phyloP scores from a whole-genome alignment of 805 yeast species.

The Clavispora vitiphila region DNA sequence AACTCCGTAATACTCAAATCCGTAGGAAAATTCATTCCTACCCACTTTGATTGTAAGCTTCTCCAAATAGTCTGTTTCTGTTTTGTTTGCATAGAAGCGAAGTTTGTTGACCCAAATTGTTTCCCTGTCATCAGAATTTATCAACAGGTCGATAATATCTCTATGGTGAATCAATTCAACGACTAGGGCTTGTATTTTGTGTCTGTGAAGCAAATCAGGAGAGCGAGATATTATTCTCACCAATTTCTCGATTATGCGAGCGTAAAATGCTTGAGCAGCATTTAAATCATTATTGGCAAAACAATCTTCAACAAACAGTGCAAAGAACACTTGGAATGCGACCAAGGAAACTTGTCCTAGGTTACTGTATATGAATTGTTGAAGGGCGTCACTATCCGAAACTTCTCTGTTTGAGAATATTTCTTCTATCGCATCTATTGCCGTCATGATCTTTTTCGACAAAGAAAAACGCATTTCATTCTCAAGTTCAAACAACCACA shows the following conservation, averaged over 20 bases:
- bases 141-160: slow-evolving; percentile 28
- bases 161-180: slow-evolving; percentile 63
- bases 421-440: slow-evolving; percentile 19
- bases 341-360: slow-evolving; percentile 27
- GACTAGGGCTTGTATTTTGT: slow-evolving; percentile 54
- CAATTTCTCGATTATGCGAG: slow-evolving; percentile 10
- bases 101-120: slow-evolving; percentile 42
- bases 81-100: neutral
- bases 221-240: neutral
- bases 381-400: neutral
- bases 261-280: neutral
- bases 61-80: neutral
- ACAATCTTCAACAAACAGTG: slow-evolving; percentile 35
- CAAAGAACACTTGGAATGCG: slow-evolving; percentile 55
- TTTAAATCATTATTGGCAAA: slow-evolving; percentile 4
- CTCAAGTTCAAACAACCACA: slow-evolving; percentile 64
- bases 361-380: neutral
- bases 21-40: slow-evolving; percentile 51
- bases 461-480: slow-evolving; percentile 46
- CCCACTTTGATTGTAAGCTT: slow-evolving; percentile 49
- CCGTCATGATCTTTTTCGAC: slow-evolving; percentile 23
- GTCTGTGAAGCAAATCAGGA: slow-evolving; percentile 23
- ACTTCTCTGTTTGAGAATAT: neutral
- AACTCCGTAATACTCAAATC: slow-evolving; percentile 77
- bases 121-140: slow-evolving; percentile 6